phyloP scores from a whole-genome alignment of 2,329 filamentous ascomycete genomes.

The Trichophyton verrucosum region DNA sequence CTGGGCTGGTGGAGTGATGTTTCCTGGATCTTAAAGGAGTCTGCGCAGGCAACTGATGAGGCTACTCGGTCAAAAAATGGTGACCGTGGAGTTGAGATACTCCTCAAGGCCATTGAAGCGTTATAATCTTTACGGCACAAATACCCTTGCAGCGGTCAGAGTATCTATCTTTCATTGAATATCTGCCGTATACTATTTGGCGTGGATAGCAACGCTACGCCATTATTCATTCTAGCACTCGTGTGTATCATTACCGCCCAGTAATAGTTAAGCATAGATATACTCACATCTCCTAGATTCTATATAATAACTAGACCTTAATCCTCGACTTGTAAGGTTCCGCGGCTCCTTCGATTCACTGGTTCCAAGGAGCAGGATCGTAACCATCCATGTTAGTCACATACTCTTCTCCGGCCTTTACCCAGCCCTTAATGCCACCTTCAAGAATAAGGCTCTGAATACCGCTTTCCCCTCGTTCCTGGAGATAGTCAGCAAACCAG shows the following conservation, averaged over 20 bases:
- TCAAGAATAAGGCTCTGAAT: constrained; percentile 40
- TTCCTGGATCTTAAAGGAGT: constrained; percentile 53
- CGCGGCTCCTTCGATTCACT: background rate
- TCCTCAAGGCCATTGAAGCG: constrained; percentile 43
- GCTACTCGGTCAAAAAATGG: constrained; percentile 20
- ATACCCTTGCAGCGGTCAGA: background rate
- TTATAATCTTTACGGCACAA: background rate
- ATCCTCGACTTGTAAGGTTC: no score
- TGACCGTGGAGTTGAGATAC: constrained; percentile 43
- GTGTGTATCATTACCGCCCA: background rate
- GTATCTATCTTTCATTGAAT: background rate
- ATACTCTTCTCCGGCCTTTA: constrained; percentile 36
- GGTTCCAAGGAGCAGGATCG: constrained; percentile 27
- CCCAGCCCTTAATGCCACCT: constrained; percentile 47
- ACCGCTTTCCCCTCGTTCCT: constrained; percentile 21
- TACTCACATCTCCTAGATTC: background rate
- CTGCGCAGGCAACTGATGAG: constrained; percentile 19
- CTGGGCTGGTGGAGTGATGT: constrained; percentile 82
- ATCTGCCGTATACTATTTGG: background rate
- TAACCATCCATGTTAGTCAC: constrained; percentile 39
- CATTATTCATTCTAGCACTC: background rate
- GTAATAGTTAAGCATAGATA: background rate
- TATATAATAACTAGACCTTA: no score
- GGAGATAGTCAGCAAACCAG: constrained; percentile 45
- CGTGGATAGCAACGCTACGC: background rate